Base-by-base conservation (phyloP, 306 rosid species). In the Castanea crenata region DNA sequence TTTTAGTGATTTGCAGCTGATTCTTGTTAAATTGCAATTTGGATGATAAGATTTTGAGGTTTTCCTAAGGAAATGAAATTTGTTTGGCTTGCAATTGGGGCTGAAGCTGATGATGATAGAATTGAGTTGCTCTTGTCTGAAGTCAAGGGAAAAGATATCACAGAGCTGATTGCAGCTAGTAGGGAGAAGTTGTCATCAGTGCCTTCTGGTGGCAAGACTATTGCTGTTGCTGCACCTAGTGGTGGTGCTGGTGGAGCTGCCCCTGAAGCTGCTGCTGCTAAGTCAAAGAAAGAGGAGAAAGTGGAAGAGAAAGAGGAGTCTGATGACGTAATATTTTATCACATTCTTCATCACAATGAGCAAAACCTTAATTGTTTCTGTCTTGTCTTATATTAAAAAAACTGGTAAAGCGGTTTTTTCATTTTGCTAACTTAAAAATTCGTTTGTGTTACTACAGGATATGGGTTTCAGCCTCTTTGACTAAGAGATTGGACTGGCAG, bases 391-490 rank as follows among this genome's bases (percentile, higher is more conserved):
- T 25, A 2, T 11, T 74, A 7, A 38, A 41, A 41, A 41, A 62
- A 1, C 35, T 55, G 15, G 14, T 29, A 73, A 65, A 67, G 31
- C 71, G 12, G 38, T 3, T 74, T 0, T 29, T 18, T 13, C 5
- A 19, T 62, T 49, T 63, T 41, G 21, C 79, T 76, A 29, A 71
- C 55, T 57, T 15, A 4, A 19, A 2, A 29, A 41, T 41, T 41
- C 8, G 46, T 41, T 80, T 31, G 64, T 78, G 38, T 46, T 82
- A 67, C 29, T 85, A 69, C 92, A 90, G 97, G 97, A 90, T 35
- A 88, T 92, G 92, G 92, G 94, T 20, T 92, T 92, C 74, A 79
- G 97, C 80, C 88, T 92, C 44, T 92, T 92, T 3, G 94, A 90
- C 74, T 92, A 76, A 55, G 80, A 84, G 67, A 4, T 68, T 56